phyloP scores from a whole-genome alignment of 2,329 filamentous ascomycete species.

The Colletotrichum tropicicola region DNA sequence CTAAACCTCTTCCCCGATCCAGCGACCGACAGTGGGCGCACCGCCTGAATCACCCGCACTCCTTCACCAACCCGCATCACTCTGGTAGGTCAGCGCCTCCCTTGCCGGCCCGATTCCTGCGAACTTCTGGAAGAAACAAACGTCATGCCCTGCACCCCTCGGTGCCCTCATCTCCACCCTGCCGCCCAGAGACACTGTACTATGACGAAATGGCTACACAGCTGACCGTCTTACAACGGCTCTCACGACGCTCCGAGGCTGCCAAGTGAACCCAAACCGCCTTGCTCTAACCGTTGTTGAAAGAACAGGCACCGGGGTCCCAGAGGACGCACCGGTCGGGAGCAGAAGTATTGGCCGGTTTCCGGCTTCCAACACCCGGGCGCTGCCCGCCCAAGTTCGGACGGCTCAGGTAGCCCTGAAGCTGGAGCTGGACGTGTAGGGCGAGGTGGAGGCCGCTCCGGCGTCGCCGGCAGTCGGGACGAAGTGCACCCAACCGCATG shows the following conservation, averaged over 20 bases:
- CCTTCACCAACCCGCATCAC: constrained; percentile 2
- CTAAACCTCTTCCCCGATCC: constrained; percentile 4
- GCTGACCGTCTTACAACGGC: background rate
- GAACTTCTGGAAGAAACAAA: constrained; percentile 27
- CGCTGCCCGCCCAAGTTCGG: constrained; percentile 11
- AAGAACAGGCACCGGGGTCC: background rate
- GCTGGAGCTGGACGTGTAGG: background rate
- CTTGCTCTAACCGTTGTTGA: background rate
- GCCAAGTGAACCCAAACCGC: background rate
- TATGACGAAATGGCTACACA: constrained; percentile 18
- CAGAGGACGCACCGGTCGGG: background rate
- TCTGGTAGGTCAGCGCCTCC: constrained; percentile 23
- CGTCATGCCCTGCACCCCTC: constrained; percentile 25
- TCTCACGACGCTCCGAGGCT: background rate
- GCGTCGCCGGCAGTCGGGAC: constrained; percentile 19
- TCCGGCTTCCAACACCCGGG: background rate
- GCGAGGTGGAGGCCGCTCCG: constrained; percentile 11
- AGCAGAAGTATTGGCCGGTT: constrained; percentile 7
- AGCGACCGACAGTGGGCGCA: constrained; percentile 13
- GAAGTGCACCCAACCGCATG: background rate
- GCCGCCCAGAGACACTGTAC: background rate
- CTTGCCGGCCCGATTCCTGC: constrained; percentile 27
- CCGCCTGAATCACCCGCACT: constrained; percentile 16
- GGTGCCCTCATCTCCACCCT: constrained; percentile 10
- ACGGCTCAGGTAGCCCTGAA: background rate